These are phyloP conservation scores for Torrubiella hemipterigena DNA, from an alignment of 2,329 filamentous ascomycete genomes.

Conservation along the genomic window DNA sequence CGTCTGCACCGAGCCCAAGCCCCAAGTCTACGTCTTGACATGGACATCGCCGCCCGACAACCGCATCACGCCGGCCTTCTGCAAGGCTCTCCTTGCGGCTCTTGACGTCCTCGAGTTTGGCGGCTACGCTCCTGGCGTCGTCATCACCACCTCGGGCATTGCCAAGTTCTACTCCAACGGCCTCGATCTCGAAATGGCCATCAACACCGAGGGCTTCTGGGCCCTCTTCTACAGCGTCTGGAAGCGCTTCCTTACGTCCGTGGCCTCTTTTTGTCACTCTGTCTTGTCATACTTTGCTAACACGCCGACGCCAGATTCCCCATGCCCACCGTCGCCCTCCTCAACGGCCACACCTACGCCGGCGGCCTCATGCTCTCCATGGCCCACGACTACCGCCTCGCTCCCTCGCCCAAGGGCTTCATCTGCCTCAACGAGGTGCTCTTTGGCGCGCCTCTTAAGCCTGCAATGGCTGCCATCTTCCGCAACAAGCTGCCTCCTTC, in stretches of 20 bases:
- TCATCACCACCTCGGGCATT: constrained; percentile 65
- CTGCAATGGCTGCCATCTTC: constrained; percentile 66
- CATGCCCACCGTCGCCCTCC: constrained; percentile 69
- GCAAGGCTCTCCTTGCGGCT: constrained; percentile 53
- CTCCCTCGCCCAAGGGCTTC: constrained; percentile 59
- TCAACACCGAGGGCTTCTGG: constrained; percentile 48
- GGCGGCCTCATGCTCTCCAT: constrained; percentile 72
- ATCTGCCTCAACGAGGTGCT: constrained; percentile 73
- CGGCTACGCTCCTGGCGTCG: constrained; percentile 52
- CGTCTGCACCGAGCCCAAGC: constrained; percentile 46
- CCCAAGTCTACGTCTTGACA: constrained; percentile 58
- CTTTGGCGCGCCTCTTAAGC: constrained; percentile 62
- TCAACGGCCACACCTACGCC: constrained; percentile 74
- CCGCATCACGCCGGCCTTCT: constrained; percentile 57
- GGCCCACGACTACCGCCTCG: constrained; percentile 74
- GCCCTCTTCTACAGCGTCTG: constrained; percentile 53
- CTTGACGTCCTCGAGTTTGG: constrained; percentile 64
- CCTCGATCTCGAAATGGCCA: constrained; percentile 61
- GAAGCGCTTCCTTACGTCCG: constrained; percentile 36
- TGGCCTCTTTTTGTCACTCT: constrained; percentile 8
- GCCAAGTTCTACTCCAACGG: constrained; percentile 76
- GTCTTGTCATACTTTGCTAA: constrained; percentile 4
- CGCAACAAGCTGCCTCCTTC: constrained; percentile 49
- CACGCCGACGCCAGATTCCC: constrained; percentile 41
- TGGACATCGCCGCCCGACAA: constrained; percentile 65